Percentiles rank a stretch among this genome's conserved stretches.
phyloP scores from a whole-genome alignment of 768 basidiomycete genomes.

The Russula sp. region DNA sequence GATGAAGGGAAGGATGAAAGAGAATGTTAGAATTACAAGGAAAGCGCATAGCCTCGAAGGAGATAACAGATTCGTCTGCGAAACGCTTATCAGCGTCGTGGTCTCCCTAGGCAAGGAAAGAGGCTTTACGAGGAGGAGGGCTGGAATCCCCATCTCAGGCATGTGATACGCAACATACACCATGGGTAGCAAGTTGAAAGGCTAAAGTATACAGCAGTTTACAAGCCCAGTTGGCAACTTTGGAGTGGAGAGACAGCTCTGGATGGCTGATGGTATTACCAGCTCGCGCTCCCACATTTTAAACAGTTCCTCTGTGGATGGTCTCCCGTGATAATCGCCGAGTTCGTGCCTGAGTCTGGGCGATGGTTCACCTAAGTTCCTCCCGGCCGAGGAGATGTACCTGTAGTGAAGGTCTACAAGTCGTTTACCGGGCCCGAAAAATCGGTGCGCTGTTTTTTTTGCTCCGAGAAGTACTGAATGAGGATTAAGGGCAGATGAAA shows the following conservation, averaged over 20 bases:
- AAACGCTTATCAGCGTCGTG: not conserved
- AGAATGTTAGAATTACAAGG: not conserved
- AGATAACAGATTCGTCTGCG: not conserved
- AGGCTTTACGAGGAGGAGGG: constrained; percentile 2
- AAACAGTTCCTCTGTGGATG: not conserved
- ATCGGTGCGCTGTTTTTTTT: not conserved
- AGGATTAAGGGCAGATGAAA: not conserved
- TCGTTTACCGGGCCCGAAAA: constrained; percentile 1
- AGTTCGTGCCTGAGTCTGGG: constrained; percentile 2
- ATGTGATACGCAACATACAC: not conserved
- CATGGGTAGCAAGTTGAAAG: not conserved
- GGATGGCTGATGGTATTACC: not conserved
- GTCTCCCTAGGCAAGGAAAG: not conserved
- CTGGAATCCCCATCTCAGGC: not conserved
- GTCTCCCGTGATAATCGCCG: not conserved
- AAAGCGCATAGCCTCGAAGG: not conserved
- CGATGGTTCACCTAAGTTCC: not conserved
- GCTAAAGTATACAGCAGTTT: constrained; percentile 6
- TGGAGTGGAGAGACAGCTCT: not conserved
- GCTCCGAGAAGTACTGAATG: not conserved
- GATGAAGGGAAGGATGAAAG: constrained; percentile 21
- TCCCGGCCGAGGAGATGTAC: not conserved
- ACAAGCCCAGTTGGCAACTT: not conserved
- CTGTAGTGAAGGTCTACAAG: constrained; percentile 1
- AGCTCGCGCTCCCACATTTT: not conserved